Evolutionary conservation across 2,329 filamentous ascomycete species (phyloP).

Genomic region (Ramichloridium luteum): DNA sequence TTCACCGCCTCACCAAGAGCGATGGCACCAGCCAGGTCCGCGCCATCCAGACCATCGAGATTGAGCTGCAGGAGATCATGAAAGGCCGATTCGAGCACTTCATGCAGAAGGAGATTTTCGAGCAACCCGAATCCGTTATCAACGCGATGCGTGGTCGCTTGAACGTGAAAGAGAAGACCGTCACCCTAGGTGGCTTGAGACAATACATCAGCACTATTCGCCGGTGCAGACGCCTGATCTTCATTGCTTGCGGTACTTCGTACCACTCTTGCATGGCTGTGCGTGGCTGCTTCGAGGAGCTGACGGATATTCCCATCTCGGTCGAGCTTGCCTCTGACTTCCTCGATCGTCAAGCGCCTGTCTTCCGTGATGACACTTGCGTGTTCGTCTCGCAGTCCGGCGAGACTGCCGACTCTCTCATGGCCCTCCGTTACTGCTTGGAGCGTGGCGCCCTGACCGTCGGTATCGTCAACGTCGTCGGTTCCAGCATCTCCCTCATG

Average conservation of each 20-base stretch:
- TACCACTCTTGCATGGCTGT: constrained; percentile 99
- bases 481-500: constrained; percentile 94
- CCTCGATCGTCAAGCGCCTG: constrained; percentile 87
- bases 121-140: constrained; percentile 97
- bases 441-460: constrained; percentile 95
- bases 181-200: constrained; percentile 88
- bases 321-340: constrained; percentile 98
- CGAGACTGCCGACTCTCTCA: constrained; percentile 92
- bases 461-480: constrained; percentile 96
- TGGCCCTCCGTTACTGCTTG: constrained; percentile 95
- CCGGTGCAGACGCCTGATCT: constrained; percentile 92
- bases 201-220: constrained; percentile 96
- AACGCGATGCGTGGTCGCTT: constrained; percentile 99
- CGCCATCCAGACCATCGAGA: constrained; percentile 95
- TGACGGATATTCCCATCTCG: constrained; percentile 93
- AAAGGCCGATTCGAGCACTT: constrained; percentile 99
- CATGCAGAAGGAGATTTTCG: constrained; percentile 99
- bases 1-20: constrained; percentile 93
- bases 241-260: constrained; percentile 96
- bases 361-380: constrained; percentile 98
- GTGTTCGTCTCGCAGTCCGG: constrained; percentile 98
- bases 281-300: constrained; percentile 91
- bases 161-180: constrained; percentile 82
- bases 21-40: constrained; percentile 96
- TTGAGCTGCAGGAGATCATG: constrained; percentile 99